Conservation (phyloP, 2,329 filamentous ascomycete genomes). For the Pezicula radicicola region DNA sequence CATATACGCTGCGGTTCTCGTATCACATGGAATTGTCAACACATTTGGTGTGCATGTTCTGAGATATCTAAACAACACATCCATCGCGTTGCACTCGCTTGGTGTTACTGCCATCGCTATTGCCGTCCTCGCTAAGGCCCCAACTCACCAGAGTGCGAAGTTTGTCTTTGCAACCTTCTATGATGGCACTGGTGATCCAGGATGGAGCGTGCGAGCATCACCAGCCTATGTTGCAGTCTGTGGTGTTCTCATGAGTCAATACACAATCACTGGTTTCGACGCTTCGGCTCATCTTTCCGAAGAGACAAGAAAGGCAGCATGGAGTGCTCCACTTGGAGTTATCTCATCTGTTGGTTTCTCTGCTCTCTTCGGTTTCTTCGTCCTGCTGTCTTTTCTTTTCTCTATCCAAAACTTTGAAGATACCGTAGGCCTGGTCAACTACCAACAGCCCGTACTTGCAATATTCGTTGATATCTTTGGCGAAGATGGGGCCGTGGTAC, state of each 20-base stretch:
- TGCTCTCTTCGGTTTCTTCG: constrained; percentile 55
- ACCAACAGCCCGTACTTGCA: constrained; percentile 53
- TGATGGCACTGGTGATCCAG: constrained; percentile 48
- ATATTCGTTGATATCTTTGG: constrained; percentile 56
- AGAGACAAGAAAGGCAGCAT: constrained; percentile 53
- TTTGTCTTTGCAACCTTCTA: constrained; percentile 54
- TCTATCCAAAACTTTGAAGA: constrained; percentile 53
- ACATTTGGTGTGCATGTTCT: constrained; percentile 55
- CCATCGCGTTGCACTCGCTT: constrained; percentile 51
- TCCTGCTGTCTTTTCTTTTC: constrained; percentile 55
- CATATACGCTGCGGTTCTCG: constrained; percentile 56
- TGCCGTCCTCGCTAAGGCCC: constrained; percentile 54
- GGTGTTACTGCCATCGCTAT: constrained; percentile 51
- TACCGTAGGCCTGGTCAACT: constrained; percentile 38
- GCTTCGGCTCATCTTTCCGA: constrained; percentile 55
- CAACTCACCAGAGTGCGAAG: constrained; percentile 49
- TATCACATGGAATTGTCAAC: constrained; percentile 53
- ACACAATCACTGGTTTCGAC: constrained; percentile 51
- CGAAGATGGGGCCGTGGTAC: constrained; percentile 49
- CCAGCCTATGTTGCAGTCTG: constrained; percentile 52
- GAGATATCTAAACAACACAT: constrained; percentile 53
- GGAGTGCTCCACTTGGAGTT: constrained; percentile 56
- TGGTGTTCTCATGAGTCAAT: constrained; percentile 52
- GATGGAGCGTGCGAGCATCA: constrained; percentile 51
- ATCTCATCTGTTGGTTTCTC: constrained; percentile 54